Base-by-base conservation (phyloP, 495 filamentous ascomycete species). In the Extremus antarcticus region DNA sequence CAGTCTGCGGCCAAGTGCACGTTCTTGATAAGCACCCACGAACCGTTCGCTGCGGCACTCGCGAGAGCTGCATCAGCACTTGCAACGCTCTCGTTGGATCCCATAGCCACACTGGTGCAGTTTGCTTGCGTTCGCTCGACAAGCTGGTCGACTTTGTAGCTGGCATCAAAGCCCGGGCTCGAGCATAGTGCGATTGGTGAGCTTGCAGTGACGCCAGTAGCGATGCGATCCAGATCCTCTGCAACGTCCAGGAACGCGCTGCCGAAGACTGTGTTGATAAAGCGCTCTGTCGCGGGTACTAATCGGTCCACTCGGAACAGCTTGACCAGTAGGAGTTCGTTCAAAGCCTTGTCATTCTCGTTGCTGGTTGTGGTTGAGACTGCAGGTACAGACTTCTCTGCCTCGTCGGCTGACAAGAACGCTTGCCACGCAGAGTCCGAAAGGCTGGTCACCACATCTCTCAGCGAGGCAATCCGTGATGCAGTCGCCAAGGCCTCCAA, bases 21-120 rank as follows among this genome's bases (percentile, higher is more conserved):
- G 75, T 99, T 99, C 81, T 99, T 99, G 75, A 99, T 80, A 3
- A 97, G 76, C 19, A 99, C 94, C 92, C 92, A 99, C 29, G 83
- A 90, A 55, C 92, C 92, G 2, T 85, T 85, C 50, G 90, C 86
- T 7, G 94, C 91, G 16, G 92, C 92, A 66, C 88, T 90, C 75
- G 79, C 85, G 65, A 99, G 88, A 21, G 92, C 92, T 69, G 95
- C 94, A 73, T 97, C 94, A 25, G 92, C 92, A 53, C 82, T 91
- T 57, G 89, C 82, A 15, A 90, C 74, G 65, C 89, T 87, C 73
- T 99, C 92, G 60, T 88, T 92, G 17, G 92, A 97, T 61, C 92
- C 92, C 92, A 99, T 99, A 61, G 92, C 92, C 66, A 97, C 95
- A 68, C 95, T 95, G 35, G 88, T 88, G 73, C 92, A 99, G 25